phyloP scores from a whole-genome alignment of 768 basidiomycete species.

The Suillus decipiens region DNA sequence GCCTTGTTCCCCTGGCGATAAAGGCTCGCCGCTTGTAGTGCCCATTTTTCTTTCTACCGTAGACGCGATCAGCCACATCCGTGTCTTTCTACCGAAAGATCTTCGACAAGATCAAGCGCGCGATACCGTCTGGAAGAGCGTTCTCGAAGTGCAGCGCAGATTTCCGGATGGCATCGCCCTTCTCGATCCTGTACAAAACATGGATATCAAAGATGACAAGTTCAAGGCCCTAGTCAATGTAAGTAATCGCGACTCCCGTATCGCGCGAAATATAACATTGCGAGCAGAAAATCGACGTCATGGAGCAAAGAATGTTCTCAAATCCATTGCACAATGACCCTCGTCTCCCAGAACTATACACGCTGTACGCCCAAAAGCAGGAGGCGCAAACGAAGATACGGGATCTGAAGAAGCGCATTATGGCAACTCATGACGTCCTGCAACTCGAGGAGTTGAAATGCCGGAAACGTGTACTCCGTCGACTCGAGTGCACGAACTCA shows the following conservation, averaged over 20 bases:
- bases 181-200: slow-evolving; percentile 90
- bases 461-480: slow-evolving; percentile 89
- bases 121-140: slow-evolving; percentile 87
- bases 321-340: slow-evolving; percentile 80
- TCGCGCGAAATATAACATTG: background rate
- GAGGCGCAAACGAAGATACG: slow-evolving; percentile 69
- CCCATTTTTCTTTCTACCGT: slow-evolving; percentile 88
- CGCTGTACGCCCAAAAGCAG: slow-evolving; percentile 76
- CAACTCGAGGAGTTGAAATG: slow-evolving; percentile 97
- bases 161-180: slow-evolving; percentile 86
- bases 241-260: slow-evolving; percentile 11
- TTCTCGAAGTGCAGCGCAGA: slow-evolving; percentile 86
- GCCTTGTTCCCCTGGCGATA: slow-evolving; percentile 72
- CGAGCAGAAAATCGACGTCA: slow-evolving; percentile 81
- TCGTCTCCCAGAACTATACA: slow-evolving; percentile 78
- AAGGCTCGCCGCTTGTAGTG: slow-evolving; percentile 82
- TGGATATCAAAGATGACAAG: slow-evolving; percentile 94
- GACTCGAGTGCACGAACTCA: slow-evolving; percentile 85
- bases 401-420: slow-evolving; percentile 80
- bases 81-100: slow-evolving; percentile 90
- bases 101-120: slow-evolving; percentile 72
- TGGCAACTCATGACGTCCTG: slow-evolving; percentile 87
- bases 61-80: slow-evolving; percentile 82
- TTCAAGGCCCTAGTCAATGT: slow-evolving; percentile 88
- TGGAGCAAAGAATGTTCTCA: slow-evolving; percentile 84